phyloP scores from a whole-genome alignment of 2,329 filamentous ascomycete genomes.

The Malbranchea zuffiana region DNA sequence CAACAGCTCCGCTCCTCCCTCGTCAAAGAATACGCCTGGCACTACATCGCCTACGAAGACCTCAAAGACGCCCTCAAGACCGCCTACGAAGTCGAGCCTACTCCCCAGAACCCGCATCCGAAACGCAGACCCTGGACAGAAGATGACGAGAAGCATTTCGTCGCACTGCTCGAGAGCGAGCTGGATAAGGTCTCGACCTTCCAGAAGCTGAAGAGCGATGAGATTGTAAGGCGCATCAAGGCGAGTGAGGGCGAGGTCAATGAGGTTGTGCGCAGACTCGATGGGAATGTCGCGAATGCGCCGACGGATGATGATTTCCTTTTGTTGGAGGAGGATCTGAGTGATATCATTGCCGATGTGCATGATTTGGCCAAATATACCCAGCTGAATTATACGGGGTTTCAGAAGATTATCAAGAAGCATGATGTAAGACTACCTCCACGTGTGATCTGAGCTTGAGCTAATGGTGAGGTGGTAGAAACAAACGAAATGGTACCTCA shows the following conservation, averaged over 20 bases:
- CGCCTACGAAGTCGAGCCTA: conserved; percentile 47
- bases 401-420: conserved; percentile 99
- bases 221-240: conserved; percentile 84
- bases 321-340: conserved; percentile 84
- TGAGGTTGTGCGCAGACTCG: conserved; percentile 68
- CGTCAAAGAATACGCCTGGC: conserved; percentile 94
- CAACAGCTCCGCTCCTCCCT: conserved; percentile 92
- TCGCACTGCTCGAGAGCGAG: conserved; percentile 75
- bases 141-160: conserved; percentile 82
- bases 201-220: conserved; percentile 92
- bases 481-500: conserved; percentile 85
- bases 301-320: conserved; percentile 88
- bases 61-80: conserved; percentile 79
- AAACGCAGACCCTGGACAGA: conserved; percentile 66
- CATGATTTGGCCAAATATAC: conserved; percentile 98
- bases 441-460: conserved; percentile 5
- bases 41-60: conserved; percentile 96
- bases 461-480: conserved; percentile 47
- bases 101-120: conserved; percentile 36
- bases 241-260: conserved; percentile 80
- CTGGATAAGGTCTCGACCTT: conserved; percentile 97
- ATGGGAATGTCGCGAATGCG: conserved; percentile 39
- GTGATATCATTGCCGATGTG: conserved; percentile 96
- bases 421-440: conserved; percentile 61
- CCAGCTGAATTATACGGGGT: conserved; percentile 95